phyloP scores from a whole-genome alignment of 306 rosid genomes.

The Ormosia emarginata region DNA sequence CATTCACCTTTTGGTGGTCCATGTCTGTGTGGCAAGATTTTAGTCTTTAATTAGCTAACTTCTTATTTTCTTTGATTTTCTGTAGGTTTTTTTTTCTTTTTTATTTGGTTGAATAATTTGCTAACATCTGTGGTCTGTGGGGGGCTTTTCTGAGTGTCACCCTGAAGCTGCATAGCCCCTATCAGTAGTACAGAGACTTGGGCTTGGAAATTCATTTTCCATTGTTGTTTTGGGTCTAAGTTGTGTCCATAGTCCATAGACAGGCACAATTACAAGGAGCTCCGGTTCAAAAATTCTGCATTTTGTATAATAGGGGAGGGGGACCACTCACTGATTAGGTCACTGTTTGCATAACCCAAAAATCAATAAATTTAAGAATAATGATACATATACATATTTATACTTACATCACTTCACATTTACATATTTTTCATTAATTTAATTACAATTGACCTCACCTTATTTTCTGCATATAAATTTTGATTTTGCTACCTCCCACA shows the following conservation, averaged over 20 bases:
- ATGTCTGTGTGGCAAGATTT: background rate
- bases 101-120: background rate
- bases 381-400: too few species aligned
- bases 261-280: background rate
- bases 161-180: background rate
- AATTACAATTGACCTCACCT: too few species aligned
- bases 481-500: too few species aligned
- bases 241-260: background rate
- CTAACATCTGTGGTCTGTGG: background rate
- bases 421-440: too few species aligned
- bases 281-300: background rate
- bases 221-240: background rate
- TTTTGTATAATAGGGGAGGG: background rate
- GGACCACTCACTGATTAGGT: constrained; percentile 12
- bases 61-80: background rate
- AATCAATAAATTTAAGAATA: background rate
- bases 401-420: too few species aligned
- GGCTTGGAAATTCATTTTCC: background rate
- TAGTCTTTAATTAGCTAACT: background rate
- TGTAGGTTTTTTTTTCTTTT: background rate
- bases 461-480: too few species aligned
- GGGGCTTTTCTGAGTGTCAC: background rate
- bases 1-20: background rate
- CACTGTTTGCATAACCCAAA: background rate
- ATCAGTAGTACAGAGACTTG: background rate